Conservation (phyloP, 2,329 filamentous ascomycete genomes). For the Fusarium luffae region DNA sequence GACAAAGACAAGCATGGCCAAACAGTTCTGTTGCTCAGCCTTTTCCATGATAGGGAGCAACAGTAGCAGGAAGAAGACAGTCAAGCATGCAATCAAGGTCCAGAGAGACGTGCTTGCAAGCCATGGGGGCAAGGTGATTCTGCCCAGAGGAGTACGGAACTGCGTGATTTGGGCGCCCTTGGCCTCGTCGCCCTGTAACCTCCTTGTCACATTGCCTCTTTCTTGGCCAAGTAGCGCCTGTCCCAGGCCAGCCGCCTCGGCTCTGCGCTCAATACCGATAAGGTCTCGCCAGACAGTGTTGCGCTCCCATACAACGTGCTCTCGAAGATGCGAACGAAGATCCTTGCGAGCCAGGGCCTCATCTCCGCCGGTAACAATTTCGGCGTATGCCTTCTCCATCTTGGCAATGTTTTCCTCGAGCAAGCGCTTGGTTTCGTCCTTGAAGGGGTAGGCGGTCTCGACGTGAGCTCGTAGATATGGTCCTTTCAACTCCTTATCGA, state of each 20-base stretch:
- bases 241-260: constrained; percentile 92
- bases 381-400: constrained; percentile 83
- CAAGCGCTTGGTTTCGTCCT: constrained; percentile 73
- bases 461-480: constrained; percentile 81
- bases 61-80: constrained; percentile 79
- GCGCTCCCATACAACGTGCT: constrained; percentile 98
- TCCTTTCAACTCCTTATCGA: constrained; percentile 82
- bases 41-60: constrained; percentile 84
- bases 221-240: constrained; percentile 83
- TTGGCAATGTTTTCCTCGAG: constrained; percentile 77
- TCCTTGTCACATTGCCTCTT: constrained; percentile 72
- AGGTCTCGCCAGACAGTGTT: constrained; percentile 99
- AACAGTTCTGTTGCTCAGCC: constrained; percentile 93
- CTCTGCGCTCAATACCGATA: constrained; percentile 96
- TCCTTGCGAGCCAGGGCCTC: constrained; percentile 81
- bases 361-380: constrained; percentile 85
- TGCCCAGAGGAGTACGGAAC: constrained; percentile 82
- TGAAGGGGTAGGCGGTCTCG: constrained; percentile 84
- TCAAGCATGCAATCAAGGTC: constrained; percentile 75
- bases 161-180: constrained; percentile 71
- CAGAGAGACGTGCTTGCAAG: constrained; percentile 85
- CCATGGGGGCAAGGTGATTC: constrained; percentile 81
- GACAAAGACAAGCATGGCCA: constrained; percentile 93
- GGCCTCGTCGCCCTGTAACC: constrained; percentile 87
- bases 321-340: constrained; percentile 87